Percentiles rank a stretch among this genome's conserved stretches.
phyloP scores from a whole-genome alignment of 2,329 filamentous ascomycete species.

The Thermothelomyces thermophilus region DNA sequence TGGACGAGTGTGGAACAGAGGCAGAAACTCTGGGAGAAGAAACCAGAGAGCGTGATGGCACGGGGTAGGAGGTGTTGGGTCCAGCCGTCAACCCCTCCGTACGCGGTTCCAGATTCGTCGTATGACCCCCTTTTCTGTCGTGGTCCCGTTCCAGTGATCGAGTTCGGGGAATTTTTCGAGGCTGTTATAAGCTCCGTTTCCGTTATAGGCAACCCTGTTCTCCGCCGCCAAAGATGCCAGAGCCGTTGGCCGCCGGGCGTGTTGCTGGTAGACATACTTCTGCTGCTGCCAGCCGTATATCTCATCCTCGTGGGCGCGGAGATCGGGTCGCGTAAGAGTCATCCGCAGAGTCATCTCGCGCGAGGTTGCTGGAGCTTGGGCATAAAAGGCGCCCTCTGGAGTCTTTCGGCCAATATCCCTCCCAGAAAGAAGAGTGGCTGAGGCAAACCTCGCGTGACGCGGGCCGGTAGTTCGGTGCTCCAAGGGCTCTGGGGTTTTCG shows the following conservation, averaged over 20 bases:
- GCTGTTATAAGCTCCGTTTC: conserved; percentile 38
- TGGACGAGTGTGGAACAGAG: background rate
- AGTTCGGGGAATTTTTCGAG: conserved; percentile 48
- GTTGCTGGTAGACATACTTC: conserved; percentile 28
- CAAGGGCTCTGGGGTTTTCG: conserved; percentile 46
- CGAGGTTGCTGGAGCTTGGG: conserved; percentile 49
- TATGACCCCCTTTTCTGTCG: conserved; percentile 49
- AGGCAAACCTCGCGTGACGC: conserved; percentile 17
- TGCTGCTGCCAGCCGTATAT: conserved; percentile 64
- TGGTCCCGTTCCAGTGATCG: conserved; percentile 42
- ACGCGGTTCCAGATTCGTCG: conserved; percentile 61
- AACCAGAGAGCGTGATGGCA: too few relatives aligned
- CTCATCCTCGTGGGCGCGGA: conserved; percentile 67
- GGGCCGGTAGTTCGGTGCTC: conserved; percentile 27
- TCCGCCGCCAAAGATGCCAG: conserved; percentile 18
- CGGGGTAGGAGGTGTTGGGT: too few relatives aligned
- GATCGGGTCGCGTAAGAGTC: conserved; percentile 85
- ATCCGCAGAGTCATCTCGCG: conserved; percentile 95
- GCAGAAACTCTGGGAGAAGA: too few relatives aligned
- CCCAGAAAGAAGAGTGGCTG: conserved; percentile 5
- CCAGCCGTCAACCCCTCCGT: conserved; percentile 34
- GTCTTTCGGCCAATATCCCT: conserved; percentile 27
- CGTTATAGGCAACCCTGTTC: conserved; percentile 27
- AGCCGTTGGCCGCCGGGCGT: conserved; percentile 21
- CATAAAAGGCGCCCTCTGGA: conserved; percentile 36